These are phyloP conservation scores for Lasiodiplodia hormozganensis DNA, from an alignment of 2,329 filamentous ascomycete species.

Conservation along the genomic window DNA sequence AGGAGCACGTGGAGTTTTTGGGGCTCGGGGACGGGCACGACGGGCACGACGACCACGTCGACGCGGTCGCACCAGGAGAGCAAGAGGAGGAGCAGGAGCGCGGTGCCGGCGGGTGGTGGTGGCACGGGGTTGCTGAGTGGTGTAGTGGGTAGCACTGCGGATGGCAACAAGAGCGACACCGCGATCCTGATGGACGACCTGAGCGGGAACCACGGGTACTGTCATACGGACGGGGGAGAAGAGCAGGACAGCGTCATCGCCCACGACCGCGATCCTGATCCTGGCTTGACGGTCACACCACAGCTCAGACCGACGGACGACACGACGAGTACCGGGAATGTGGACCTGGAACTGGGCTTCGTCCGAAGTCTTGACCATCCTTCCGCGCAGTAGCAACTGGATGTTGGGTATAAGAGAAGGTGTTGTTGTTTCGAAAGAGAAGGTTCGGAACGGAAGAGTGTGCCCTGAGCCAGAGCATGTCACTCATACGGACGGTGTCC, in stretches of 20 bases:
- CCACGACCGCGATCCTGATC: neutral
- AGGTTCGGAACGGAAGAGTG: neutral
- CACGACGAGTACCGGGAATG: neutral
- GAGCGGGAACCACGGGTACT: neutral
- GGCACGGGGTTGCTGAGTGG: neutral
- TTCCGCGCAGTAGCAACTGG: neutral
- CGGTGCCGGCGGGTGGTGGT: neutral
- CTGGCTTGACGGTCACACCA: neutral
- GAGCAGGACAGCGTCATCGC: neutral
- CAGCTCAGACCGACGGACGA: neutral
- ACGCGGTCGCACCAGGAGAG: neutral
- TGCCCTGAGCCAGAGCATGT: neutral
- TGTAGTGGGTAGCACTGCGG: neutral
- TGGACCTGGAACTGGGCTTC: neutral
- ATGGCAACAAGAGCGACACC: slow-evolving; percentile 3
- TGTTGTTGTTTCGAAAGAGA: neutral
- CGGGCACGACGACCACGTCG: neutral
- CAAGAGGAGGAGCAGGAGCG: neutral
- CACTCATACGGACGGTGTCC: neutral
- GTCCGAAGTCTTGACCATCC: neutral
- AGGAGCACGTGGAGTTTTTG: neutral
- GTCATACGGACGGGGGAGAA: neutral
- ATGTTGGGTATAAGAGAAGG: neutral
- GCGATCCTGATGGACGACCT: slow-evolving; percentile 22
- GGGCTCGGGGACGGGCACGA: neutral